Conservation (phyloP, 495 filamentous ascomycete genomes). For the Aspergillus saccharolyticus region DNA sequence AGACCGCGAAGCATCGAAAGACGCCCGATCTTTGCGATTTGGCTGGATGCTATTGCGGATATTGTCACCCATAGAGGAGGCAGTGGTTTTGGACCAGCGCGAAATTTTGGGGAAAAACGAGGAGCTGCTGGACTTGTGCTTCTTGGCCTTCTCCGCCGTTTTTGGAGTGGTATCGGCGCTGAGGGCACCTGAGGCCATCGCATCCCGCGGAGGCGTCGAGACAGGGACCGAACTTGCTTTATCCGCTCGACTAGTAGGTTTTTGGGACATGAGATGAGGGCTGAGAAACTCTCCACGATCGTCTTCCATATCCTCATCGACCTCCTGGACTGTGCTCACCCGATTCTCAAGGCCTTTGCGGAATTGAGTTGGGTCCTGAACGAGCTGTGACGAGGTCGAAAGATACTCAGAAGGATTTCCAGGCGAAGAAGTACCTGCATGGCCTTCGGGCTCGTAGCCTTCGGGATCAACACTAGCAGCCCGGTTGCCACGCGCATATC, state of each 20-base stretch:
- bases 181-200: constrained; percentile 49
- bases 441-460: constrained; percentile 79
- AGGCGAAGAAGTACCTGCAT: constrained; percentile 69
- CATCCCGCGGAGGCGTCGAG: constrained; percentile 65
- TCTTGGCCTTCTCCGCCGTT: constrained; percentile 68
- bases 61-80: constrained; percentile 63
- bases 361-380: constrained; percentile 26
- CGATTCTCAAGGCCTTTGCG: constrained; percentile 68
- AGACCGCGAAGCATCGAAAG: constrained; percentile 60
- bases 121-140: constrained; percentile 85
- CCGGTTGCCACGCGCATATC: constrained; percentile 21
- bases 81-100: constrained; percentile 93
- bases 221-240: constrained; percentile 63
- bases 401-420: constrained; percentile 76
- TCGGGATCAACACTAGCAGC: constrained; percentile 42
- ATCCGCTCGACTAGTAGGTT: constrained; percentile 27
- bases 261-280: constrained; percentile 33
- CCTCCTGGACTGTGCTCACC: constrained; percentile 84
- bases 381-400: constrained; percentile 59
- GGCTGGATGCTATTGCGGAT: constrained; percentile 49
- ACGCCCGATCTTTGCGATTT: constrained; percentile 45
- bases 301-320: constrained; percentile 64
- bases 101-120: constrained; percentile 93
- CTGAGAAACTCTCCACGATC: constrained; percentile 49
- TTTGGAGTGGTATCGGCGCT: constrained; percentile 76